These are phyloP conservation scores for Fusarium sp. DNA, from an alignment of 2,329 filamentous ascomycete genomes.

Conservation along the genomic window DNA sequence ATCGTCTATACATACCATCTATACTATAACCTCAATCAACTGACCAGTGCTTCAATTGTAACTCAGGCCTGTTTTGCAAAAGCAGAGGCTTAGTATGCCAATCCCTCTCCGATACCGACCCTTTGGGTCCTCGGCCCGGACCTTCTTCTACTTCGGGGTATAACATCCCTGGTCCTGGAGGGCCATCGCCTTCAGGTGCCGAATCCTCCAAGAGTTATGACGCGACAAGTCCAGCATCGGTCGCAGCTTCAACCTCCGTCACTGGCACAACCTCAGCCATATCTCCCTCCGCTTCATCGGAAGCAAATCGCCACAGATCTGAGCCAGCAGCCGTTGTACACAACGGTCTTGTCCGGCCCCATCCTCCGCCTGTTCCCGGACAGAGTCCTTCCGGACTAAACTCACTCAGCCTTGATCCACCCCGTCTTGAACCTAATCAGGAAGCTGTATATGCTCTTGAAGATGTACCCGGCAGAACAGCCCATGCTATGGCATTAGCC, in stretches of 20 bases:
- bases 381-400: neutral
- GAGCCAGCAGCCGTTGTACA: constrained; percentile 43
- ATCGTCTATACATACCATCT: neutral
- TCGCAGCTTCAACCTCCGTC: constrained; percentile 9
- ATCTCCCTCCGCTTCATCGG: constrained; percentile 24
- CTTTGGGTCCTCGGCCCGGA: constrained; percentile 5
- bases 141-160: neutral
- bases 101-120: constrained; percentile 44
- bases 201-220: constrained; percentile 7
- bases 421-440: constrained; percentile 8
- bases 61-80: constrained; percentile 51
- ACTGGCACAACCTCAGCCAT: constrained; percentile 29
- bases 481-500: constrained; percentile 58
- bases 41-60: constrained; percentile 15
- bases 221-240: constrained; percentile 19
- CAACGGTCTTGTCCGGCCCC: constrained; percentile 37
- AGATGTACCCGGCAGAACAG: constrained; percentile 55
- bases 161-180: neutral
- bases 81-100: constrained; percentile 49
- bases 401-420: constrained; percentile 8
- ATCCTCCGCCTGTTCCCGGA: constrained; percentile 13
- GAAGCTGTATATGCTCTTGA: constrained; percentile 53
- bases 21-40: constrained; percentile 5
- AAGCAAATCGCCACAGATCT: constrained; percentile 12
- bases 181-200: constrained; percentile 1